Evolutionary conservation across 176 grass and related monocot species (phyloP), one percentile per base, ranked within the genome.

Genomic region (Paspalum vaginatum): DNA sequence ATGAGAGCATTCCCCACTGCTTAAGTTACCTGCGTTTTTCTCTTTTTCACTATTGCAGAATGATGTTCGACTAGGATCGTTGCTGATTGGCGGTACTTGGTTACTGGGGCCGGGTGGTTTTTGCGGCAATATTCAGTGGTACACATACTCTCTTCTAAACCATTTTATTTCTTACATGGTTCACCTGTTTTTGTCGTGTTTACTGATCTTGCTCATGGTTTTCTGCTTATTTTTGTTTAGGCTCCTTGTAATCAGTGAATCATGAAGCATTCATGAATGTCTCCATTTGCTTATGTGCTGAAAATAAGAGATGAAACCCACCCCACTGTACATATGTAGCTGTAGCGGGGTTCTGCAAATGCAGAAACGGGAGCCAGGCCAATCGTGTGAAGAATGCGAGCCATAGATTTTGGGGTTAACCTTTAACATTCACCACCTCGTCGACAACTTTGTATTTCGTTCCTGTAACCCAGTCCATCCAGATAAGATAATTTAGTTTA

Each of bases 301-400:
- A 73, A 77, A 77, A 86, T 63, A 77, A 70, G 68, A 74, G 73
- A 76, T 81, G 71, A 42, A 85, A 71, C 65, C 44, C 20, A 75
- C 62, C 71, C 71, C 75, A 40, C 69, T 97, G 91, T 97, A 93
- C 45, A 97, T 91, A 91, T 81, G 81, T 89, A 83, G 47, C 84
- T 58, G 54, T 70, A 83, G 57, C 74, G 40, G 75, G 84, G 61
- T 89, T 93, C 89, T 89, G 88, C 94, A 81, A 93, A 97, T 72
- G 86, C 89, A 84, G 91, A 88, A 77, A 81, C 61, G 75, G 83
- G 59, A 88, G 76, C 69, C 20, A 61, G 49, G 59, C 22, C 44
- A 54, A 50, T 67, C 57, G 55, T 57, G 72, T 63, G 84, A 72
- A 84, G 79, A 87, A 62, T 24, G 15, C 68, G 41, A 74, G 5